Base-by-base conservation (phyloP, 371 early-diverging fungal species). In the Paraphysoderma sedebokerense region DNA sequence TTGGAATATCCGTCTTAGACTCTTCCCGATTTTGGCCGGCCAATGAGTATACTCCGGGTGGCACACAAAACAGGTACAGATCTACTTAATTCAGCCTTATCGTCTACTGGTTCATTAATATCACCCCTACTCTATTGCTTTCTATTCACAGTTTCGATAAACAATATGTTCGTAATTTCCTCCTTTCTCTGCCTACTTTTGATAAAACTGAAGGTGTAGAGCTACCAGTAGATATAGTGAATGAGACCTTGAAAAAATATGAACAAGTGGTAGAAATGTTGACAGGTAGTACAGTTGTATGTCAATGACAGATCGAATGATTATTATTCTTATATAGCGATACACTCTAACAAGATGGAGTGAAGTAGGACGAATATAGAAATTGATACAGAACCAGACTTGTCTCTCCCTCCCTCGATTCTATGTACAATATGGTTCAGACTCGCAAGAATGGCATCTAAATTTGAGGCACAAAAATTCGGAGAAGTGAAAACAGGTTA, bases 11-110 rank as follows among this genome's bases (percentile, higher is more conserved):
- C 29, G 31, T 28, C 31, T 9, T 35, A 79, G 98, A 97, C 52
- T 97, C 96, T 37, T 92, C 92, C 28, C 71, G 98, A 19, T 97
- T 93, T 75, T 97, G 98, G 98, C 89, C 89, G 13, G 77, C 79
- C 28, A 65, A 67, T 37, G 54, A 65, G 36, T 95, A 92, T 62
- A 68, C 72, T 51, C 70, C 79, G 19, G 98, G 95, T 12, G 58
- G 69, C 49, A 57, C 70, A 12, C 98, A 95, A 61, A 81, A 88
- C 32, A 90, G 79, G 77, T 79, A 52, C 35, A 46, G 12, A 7
- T 15, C 17, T 30, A 17, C 13, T 27, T n/a, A 49, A 40, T 46
- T 40, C 38, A 44, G 38, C n/a, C 40, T 46, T 11, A 15, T 15
- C 34, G 28, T 1, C 13, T 13, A 19, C 39, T 30, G 24, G 22